These are phyloP conservation scores for Rhizophora mangle DNA, from an alignment of 345 rosid species.

Conservation along the genomic window DNA sequence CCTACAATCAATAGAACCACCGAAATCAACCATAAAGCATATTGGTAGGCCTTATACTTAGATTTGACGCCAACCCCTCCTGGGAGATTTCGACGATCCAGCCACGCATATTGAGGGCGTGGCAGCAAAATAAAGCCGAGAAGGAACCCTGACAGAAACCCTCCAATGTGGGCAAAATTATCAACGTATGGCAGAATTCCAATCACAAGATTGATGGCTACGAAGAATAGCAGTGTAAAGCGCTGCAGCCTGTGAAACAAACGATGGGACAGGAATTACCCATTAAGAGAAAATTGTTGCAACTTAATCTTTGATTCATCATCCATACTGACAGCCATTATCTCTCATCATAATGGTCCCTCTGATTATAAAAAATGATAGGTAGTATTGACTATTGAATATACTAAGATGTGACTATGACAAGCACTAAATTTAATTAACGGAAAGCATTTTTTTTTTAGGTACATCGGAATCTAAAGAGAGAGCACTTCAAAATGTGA, in stretches of 20 bases:
- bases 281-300: neutral
- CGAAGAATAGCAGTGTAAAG: constrained; percentile 26
- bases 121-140: constrained; percentile 25
- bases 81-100: constrained; percentile 11
- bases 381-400: neutral
- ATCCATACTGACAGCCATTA: neutral
- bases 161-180: constrained; percentile 28
- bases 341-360: neutral
- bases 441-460: no score
- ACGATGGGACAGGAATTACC: neutral
- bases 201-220: constrained; percentile 27
- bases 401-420: neutral
- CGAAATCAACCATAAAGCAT: constrained; percentile 20
- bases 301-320: neutral
- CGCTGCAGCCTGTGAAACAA: constrained; percentile 21
- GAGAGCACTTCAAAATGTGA: neutral
- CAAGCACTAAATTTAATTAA: neutral
- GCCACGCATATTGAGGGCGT: constrained; percentile 25
- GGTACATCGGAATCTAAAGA: no score
- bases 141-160: constrained; percentile 27
- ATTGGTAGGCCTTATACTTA: constrained; percentile 24
- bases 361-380: neutral
- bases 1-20: constrained; percentile 22
- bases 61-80: constrained; percentile 13
- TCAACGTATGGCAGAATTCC: constrained; percentile 35